Percentiles rank a stretch among this genome's conserved stretches.
phyloP scores from a whole-genome alignment of 2,329 filamentous ascomycete genomes.

The Blastomyces gilchristii region DNA sequence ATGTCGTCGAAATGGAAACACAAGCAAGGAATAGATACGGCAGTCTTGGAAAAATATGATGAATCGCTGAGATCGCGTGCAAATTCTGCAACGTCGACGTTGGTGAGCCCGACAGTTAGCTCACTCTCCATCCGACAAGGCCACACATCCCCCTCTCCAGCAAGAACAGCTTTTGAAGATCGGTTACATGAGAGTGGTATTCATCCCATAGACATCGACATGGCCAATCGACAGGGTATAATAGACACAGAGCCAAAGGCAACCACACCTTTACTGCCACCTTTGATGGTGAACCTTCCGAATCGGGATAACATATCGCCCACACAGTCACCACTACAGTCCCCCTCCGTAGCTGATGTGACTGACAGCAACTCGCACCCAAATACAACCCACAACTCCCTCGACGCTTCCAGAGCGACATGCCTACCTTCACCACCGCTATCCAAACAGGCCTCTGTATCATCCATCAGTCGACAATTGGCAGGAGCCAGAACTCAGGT shows the following conservation, averaged over 20 bases:
- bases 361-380: slow-evolving; percentile 21
- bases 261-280: slow-evolving; percentile 75
- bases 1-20: slow-evolving; percentile 45
- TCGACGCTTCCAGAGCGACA: slow-evolving; percentile 40
- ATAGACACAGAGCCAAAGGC: slow-evolving; percentile 54
- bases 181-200: slow-evolving; percentile 39
- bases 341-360: slow-evolving; percentile 63
- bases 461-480: slow-evolving; percentile 55
- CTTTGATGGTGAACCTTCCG: slow-evolving; percentile 56
- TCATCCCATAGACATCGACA: slow-evolving; percentile 44
- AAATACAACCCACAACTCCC: slow-evolving; percentile 36
- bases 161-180: slow-evolving; percentile 53
- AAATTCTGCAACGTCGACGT: slow-evolving; percentile 33
- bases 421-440: slow-evolving; percentile 57
- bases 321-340: slow-evolving; percentile 73
- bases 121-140: slow-evolving; percentile 39
- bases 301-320: slow-evolving; percentile 42
- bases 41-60: slow-evolving; percentile 22
- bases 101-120: slow-evolving; percentile 28
- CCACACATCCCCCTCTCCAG: slow-evolving; percentile 51
- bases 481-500: slow-evolving; percentile 36
- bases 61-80: slow-evolving; percentile 32
- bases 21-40: slow-evolving; percentile 22
- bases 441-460: slow-evolving; percentile 64
- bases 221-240: slow-evolving; percentile 41